Conservation (phyloP, 2,329 filamentous ascomycete genomes). For the Chaetomium sp. region DNA sequence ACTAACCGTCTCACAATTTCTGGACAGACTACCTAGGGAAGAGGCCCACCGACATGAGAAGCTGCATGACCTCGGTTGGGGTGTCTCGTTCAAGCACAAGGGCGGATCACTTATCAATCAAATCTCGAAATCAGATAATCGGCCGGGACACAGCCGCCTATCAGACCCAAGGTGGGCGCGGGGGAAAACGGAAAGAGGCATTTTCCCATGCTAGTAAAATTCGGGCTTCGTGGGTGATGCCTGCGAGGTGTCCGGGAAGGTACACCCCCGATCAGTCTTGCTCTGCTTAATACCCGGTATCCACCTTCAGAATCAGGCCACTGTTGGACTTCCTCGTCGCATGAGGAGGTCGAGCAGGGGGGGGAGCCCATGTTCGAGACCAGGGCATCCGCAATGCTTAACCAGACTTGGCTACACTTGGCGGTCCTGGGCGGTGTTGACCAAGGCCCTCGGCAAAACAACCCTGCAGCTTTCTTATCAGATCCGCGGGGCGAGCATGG, state of each 20-base stretch:
- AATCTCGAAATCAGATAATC: conserved; percentile 23
- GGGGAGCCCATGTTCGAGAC: neutral
- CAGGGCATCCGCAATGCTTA: conserved; percentile 23
- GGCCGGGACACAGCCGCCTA: conserved; percentile 4
- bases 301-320: neutral
- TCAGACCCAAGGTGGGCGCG: conserved; percentile 10
- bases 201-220: neutral
- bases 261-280: neutral
- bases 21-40: too few species aligned
- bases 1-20: neutral
- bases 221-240: neutral
- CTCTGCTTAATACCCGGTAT: neutral
- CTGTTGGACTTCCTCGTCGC: neutral
- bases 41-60: neutral
- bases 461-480: too few species aligned
- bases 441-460: too few species aligned
- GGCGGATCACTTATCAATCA: conserved; percentile 31
- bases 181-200: neutral
- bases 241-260: too few species aligned
- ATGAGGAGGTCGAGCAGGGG: too few species aligned
- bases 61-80: neutral
- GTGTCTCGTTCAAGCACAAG: neutral
- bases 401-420: conserved; percentile 26
- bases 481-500: too few species aligned
- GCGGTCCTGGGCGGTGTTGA: conserved; percentile 20